These are phyloP conservation scores for Cantharellus cinnabarinus DNA, from an alignment of 768 basidiomycete genomes.

Conservation along the genomic window DNA sequence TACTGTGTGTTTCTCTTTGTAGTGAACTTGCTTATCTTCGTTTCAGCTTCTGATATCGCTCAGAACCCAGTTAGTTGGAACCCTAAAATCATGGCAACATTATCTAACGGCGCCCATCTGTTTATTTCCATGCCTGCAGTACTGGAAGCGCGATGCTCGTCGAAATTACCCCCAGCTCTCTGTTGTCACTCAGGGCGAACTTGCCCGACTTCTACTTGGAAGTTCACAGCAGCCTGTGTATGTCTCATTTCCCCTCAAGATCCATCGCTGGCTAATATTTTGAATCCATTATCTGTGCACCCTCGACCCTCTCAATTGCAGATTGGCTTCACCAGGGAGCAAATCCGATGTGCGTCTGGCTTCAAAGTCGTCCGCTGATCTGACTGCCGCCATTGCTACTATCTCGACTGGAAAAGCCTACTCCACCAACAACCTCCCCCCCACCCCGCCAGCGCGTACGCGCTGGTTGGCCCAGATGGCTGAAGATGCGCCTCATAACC, in stretches of 20 bases:
- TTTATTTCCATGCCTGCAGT: conserved; percentile 16
- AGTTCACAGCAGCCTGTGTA: conserved; percentile 47
- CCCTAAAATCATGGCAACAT: background rate
- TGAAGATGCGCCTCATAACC: conserved; percentile 65
- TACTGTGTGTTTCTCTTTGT: conserved; percentile 2
- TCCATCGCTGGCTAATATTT: too few relatives aligned
- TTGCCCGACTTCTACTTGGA: conserved; percentile 63
- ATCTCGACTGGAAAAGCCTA: conserved; percentile 41
- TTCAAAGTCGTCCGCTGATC: conserved; percentile 22
- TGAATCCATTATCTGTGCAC: background rate
- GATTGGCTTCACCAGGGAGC: too few relatives aligned
- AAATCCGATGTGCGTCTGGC: conserved; percentile 7
- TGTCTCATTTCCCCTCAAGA: conserved; percentile 15
- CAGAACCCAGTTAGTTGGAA: conserved; percentile 35
- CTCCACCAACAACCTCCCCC: conserved; percentile 47
- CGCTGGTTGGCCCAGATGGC: conserved; percentile 57
- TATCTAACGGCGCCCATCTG: background rate
- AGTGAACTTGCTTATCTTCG: background rate
- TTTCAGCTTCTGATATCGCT: conserved; percentile 59
- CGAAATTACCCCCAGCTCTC: conserved; percentile 84
- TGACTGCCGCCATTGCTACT: conserved; percentile 51
- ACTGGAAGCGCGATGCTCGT: conserved; percentile 92
- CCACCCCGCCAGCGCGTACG: conserved; percentile 44
- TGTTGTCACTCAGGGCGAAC: conserved; percentile 63
- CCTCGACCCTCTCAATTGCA: background rate